These are phyloP conservation scores for Cladosporium austrohemisphaericum DNA, from an alignment of 2,329 filamentous ascomycete species.

Conservation along the genomic window DNA sequence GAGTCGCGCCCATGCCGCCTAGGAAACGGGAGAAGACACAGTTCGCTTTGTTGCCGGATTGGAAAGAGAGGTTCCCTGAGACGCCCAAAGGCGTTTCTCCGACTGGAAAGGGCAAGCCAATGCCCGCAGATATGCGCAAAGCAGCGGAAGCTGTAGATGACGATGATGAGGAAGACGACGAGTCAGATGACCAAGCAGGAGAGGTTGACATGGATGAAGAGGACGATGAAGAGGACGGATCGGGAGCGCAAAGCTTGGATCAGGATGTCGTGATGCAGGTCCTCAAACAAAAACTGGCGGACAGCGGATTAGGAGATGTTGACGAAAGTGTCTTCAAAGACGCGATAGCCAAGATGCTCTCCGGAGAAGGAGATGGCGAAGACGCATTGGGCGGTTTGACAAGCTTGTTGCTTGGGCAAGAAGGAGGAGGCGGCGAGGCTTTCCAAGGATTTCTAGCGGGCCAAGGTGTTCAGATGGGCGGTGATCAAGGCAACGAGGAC, in stretches of 20 bases:
- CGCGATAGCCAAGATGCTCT: constrained; percentile 44
- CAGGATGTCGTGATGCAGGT: constrained; percentile 37
- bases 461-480: constrained; percentile 5
- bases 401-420: constrained; percentile 38
- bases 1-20: constrained; percentile 16
- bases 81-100: constrained; percentile 19
- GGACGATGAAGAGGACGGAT: constrained; percentile 19
- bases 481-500: constrained; percentile 1
- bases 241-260: constrained; percentile 30
- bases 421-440: constrained; percentile 5
- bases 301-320: constrained; percentile 35
- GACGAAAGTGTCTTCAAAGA: constrained; percentile 42
- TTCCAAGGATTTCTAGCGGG: constrained; percentile 7
- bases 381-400: constrained; percentile 43
- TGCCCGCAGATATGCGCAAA: constrained; percentile 30
- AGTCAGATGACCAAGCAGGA: constrained; percentile 13
- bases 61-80: constrained; percentile 38
- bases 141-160: constrained; percentile 26
- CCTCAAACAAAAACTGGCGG: constrained; percentile 29
- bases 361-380: constrained; percentile 38
- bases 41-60: constrained; percentile 44
- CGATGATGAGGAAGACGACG: constrained; percentile 9
- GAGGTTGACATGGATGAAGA: constrained; percentile 15
- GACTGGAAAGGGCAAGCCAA: constrained; percentile 17
- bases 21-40: constrained; percentile 27